A percentile compares a stretch with the other conserved stretches of the same genome.
phyloP scores from a whole-genome alignment of 2,329 filamentous ascomycete genomes.

The Pezicula rhizophila region DNA sequence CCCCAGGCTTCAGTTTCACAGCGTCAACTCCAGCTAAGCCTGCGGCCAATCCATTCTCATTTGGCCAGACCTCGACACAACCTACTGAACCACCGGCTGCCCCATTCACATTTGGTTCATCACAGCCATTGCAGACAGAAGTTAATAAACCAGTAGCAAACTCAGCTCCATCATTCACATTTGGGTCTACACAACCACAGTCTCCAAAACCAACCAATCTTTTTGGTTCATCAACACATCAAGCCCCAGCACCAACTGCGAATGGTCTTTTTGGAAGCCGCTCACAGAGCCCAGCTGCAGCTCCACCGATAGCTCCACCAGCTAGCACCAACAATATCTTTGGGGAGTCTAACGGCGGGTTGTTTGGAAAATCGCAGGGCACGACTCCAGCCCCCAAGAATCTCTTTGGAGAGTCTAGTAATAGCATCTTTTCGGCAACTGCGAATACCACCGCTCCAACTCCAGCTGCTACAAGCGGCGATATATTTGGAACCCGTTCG shows the following conservation, averaged over 20 bases:
- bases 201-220: slow-evolving; percentile 1
- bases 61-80: not conserved
- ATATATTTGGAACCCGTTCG: slow-evolving; percentile 7
- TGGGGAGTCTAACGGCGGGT: slow-evolving; percentile 1
- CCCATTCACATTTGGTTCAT: not conserved
- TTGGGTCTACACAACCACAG: slow-evolving; percentile 4
- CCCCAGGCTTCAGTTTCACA: not conserved
- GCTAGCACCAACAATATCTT: slow-evolving; percentile 8
- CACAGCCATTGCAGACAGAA: slow-evolving; percentile 3
- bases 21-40: not conserved
- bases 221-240: slow-evolving; percentile 4
- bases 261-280: slow-evolving; percentile 8
- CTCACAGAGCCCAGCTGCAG: slow-evolving; percentile 1
- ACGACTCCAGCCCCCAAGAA: slow-evolving; percentile 2
- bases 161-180: not conserved
- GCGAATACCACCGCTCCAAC: not conserved
- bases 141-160: too few relatives aligned
- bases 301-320: not conserved
- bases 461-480: not conserved
- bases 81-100: not conserved
- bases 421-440: too few relatives aligned
- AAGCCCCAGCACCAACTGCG: slow-evolving; percentile 2
- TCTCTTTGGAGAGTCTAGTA: slow-evolving; percentile 3
- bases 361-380: not conserved
- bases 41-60: slow-evolving; percentile 5